phyloP scores from a whole-genome alignment of 192 early-diverging fungal species.

The Ambispora gerdemannii region DNA sequence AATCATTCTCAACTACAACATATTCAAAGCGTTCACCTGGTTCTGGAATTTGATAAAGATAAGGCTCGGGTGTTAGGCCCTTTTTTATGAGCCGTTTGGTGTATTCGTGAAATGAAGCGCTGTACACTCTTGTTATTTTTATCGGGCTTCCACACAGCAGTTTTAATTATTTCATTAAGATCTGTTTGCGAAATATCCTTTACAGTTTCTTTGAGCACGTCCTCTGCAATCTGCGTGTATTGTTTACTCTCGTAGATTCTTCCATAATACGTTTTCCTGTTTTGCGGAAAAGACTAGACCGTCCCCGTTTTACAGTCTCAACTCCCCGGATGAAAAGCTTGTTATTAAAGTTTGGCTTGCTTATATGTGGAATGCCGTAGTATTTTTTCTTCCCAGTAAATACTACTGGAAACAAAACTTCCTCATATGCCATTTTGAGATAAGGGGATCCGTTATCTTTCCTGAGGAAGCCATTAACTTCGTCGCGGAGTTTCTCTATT shows the following conservation, averaged over 20 bases:
- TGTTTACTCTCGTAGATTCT: background rate
- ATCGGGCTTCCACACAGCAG: background rate
- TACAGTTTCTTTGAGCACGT: background rate
- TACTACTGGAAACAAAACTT: constrained; percentile 17
- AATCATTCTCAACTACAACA: background rate
- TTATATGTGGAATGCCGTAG: background rate
- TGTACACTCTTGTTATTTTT: background rate
- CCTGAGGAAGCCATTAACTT: constrained; percentile 7
- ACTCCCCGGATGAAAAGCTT: constrained; percentile 11
- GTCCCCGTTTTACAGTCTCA: constrained; percentile 13
- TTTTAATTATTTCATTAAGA: background rate
- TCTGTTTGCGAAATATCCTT: background rate
- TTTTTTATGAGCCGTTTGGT: background rate
- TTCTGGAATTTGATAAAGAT: constrained; percentile 5
- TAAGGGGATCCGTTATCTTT: constrained; percentile 14
- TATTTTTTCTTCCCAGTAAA: constrained; percentile 25
- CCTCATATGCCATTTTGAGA: constrained; percentile 23
- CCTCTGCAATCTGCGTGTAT: constrained; percentile 10
- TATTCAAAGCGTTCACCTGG: constrained; percentile 7
- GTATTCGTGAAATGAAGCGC: background rate
- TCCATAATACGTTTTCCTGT: background rate
- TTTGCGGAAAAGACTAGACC: background rate
- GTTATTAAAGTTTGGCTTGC: background rate
- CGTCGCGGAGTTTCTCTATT: background rate
- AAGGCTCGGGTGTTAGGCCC: background rate